Evolutionary conservation across 306 rosid species (phyloP).

Genomic region (Vigna mungo): DNA sequence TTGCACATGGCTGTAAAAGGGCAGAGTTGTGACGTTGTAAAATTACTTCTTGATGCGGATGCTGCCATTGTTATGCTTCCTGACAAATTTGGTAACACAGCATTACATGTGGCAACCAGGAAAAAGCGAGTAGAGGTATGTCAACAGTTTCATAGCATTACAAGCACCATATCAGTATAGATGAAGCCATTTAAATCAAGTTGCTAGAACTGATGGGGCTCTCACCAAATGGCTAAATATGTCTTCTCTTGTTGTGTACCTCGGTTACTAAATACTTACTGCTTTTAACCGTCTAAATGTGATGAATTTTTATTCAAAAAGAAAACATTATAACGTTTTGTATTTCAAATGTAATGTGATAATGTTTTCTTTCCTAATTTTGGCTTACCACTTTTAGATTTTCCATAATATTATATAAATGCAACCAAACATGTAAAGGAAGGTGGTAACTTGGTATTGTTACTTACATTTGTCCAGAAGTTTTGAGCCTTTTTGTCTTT

Average conservation of each 20-base stretch:
- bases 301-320: background rate
- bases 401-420: background rate
- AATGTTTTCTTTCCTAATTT: background rate
- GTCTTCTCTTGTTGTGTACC: background rate
- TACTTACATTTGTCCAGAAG: background rate
- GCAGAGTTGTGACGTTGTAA: constrained; percentile 89
- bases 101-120: constrained; percentile 94
- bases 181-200: constrained; percentile 21
- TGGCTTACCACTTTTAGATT: background rate
- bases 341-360: background rate
- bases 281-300: background rate
- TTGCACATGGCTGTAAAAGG: constrained; percentile 99
- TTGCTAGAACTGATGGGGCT: constrained; percentile 7
- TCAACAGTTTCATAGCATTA: constrained; percentile 20
- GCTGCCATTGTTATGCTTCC: constrained; percentile 99
- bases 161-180: background rate
- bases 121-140: constrained; percentile 95
- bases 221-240: constrained; percentile 6
- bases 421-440: background rate
- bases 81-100: constrained; percentile 92
- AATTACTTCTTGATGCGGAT: constrained; percentile 89
- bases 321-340: background rate
- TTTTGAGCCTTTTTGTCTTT: background rate
- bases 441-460: background rate
- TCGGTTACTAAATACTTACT: background rate